Conservation (phyloP, 345 rosid species). For the Eucalyptus tenuipes region DNA sequence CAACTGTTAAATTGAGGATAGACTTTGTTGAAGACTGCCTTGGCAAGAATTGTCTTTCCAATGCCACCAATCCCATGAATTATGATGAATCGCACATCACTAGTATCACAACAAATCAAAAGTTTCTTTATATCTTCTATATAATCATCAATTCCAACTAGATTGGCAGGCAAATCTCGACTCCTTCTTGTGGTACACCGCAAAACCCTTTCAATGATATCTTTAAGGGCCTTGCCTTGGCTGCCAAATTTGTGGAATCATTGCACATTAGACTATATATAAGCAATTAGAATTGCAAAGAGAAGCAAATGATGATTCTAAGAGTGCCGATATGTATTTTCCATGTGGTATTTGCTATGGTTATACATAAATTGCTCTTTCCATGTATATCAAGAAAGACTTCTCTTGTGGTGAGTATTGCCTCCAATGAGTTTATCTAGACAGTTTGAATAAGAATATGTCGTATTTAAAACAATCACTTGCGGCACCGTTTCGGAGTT, state of each 20-base stretch:
- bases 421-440: too few species aligned
- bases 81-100: not conserved
- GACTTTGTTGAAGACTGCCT: rapidly evolving
- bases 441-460: too few species aligned
- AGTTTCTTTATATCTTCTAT: not conserved
- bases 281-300: not conserved
- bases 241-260: not conserved
- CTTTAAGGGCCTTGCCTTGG: not conserved
- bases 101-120: not conserved
- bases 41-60: not conserved
- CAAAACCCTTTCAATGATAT: not conserved
- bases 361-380: not conserved
- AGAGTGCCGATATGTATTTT: too few species aligned
- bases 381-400: not conserved
- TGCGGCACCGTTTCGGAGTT: not conserved
- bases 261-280: not conserved
- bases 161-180: not conserved
- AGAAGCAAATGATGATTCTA: not conserved
- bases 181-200: rapidly evolving
- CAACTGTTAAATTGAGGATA: not conserved
- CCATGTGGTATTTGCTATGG: not conserved
- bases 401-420: not conserved
- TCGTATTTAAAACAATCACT: not conserved
- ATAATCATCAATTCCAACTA: not conserved
- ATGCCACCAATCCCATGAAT: not conserved